These are phyloP conservation scores for Geosiphon pyriformis DNA, from an alignment of 192 early-diverging fungal genomes.

Conservation along the genomic window DNA sequence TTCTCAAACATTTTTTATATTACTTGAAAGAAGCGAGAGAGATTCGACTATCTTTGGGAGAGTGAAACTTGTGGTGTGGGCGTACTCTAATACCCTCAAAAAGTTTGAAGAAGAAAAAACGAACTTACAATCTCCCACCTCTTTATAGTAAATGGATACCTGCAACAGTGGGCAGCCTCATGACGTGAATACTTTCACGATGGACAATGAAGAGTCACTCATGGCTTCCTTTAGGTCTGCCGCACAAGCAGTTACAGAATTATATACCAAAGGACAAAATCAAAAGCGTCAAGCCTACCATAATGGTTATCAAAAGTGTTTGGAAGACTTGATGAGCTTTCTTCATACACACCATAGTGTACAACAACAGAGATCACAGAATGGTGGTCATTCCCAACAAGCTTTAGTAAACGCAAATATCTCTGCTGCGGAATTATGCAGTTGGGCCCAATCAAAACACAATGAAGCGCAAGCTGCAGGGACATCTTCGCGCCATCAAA, in stretches of 20 bases:
- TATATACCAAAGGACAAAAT: conserved; percentile 4
- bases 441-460: conserved; percentile 4
- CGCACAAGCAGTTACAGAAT: conserved; percentile 11
- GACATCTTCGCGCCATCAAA: not conserved
- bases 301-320: conserved; percentile 24
- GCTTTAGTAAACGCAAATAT: not conserved
- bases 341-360: conserved; percentile 12
- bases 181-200: too few species aligned
- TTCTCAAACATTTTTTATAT: too few species aligned
- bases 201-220: conserved; percentile 12
- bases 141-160: too few species aligned
- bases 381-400: too few species aligned
- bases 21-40: too few species aligned
- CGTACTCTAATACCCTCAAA: too few species aligned
- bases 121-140: too few species aligned
- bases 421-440: conserved; percentile 6
- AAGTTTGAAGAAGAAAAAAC: too few species aligned
- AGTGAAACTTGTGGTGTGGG: too few species aligned
- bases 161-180: too few species aligned
- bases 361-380: conserved; percentile 16
- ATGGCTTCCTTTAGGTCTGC: conserved; percentile 22
- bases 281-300: conserved; percentile 8
- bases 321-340: conserved; percentile 18
- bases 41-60: too few species aligned
- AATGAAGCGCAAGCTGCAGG: not conserved